Base-by-base conservation (phyloP, 768 basidiomycete genomes). In the Boletus rufocinnamomeus region DNA sequence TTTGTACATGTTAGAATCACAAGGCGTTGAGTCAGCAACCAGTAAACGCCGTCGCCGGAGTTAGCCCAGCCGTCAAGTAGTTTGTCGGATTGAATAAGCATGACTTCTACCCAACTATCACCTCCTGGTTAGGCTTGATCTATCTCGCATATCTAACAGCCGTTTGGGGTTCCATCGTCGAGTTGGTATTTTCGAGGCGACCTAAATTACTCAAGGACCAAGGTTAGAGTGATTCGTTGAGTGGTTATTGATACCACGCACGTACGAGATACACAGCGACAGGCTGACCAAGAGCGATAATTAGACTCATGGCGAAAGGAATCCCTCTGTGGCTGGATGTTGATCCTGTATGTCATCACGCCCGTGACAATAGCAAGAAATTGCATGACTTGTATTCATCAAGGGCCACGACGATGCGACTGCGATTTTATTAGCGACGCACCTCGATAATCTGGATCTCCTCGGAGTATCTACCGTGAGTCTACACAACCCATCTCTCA, bases 331-430 rank as follows among this genome's bases (percentile, higher is more conserved):
- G 87, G 87, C 66, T 88, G 43, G 88, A 89, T 66, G 80, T 78
- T 19, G 87, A 89, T 66, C 86, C 87, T 14, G 87, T 86, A 68
- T 35, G 82, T 44, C 34, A 41, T 38, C 35, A 43, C 23, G 27
- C n/a, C 34, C 30, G 8, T 16, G 46, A 30, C 19, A 34, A 28
- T 19, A 28, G 14, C 32, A 10, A 17, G 21, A 21, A 57, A 6
- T 46, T 44, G 25, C 13, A 34, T 58, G 14, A 64, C 40, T 57
- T 27, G 53, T 44, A 35, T 44, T 6, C 45, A 16, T 53, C 47
- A 51, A 92, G 90, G 93, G 93, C 16, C 93, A 95, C 66, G 93
- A 96, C 66, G 93, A 95, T 75, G 94, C 90, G 6, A 86, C 85
- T 13, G 92, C 91, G 4, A 86, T 95, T 51, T 76, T 95, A 68